Evolutionary conservation across 192 early-diverging fungal genomes (phyloP), one percentile per base, ranked within the genome.

Genomic region (Entomortierella beljakovae): DNA sequence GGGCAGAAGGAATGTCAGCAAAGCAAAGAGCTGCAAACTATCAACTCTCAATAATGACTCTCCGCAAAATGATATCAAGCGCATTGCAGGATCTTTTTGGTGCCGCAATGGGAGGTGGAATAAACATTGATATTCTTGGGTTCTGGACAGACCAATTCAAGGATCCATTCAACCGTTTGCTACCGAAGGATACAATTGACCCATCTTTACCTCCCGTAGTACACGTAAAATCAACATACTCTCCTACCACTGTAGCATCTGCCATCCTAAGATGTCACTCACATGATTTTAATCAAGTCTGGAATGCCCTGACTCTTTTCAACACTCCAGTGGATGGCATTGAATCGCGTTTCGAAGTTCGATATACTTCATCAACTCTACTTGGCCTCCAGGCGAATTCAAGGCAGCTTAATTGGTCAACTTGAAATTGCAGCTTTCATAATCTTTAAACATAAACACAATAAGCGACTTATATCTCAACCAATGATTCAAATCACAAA

Each of bases 51-150:
- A 79, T 70, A 48, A 28, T 79, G 49, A 79, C 61, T 7, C 60
- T 79, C 75, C 60, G 75, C 3, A 67, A 56, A 28, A 79, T 79
- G 75, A 56, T 79, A 35, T 59, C 75, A 48, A 65, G 57, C 31
- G 75, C 75, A 7, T 8, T 65, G 0, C 66, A 79, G 40, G 75
- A 79, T 26, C 61, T 79, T 16, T 79, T 79, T 61, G 75, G 75
- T 3, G 13, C 54, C n/a, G 40, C 66, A 6, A 70, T 79, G 66
- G 75, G 75, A 10, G 75, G 75, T 34, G 75, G 75, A 3, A 79
- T 79, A 61, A 69, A 70, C 51, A 70, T 79, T 31, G 75, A 79
- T 40, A 79, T 79, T 46, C 61, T 79, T 13, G 75, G 61, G 18
- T 79, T 56, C 33, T 79, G 75, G 75, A 79, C 75, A 8, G 57